Base-by-base conservation (phyloP, 306 rosid species). In the Psophocarpus tetragonolobus region DNA sequence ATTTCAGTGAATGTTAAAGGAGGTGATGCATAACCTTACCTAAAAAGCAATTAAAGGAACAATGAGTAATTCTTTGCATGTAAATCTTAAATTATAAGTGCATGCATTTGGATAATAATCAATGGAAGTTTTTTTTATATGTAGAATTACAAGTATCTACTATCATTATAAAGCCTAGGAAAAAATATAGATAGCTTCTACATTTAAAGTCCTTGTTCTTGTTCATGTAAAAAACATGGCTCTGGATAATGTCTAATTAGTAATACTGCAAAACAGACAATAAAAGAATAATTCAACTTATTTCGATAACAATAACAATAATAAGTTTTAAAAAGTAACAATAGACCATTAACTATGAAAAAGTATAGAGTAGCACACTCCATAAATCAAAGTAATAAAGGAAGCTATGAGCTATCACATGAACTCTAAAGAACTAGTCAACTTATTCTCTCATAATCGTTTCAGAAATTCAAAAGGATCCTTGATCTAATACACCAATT, bases 301-400 rank as follows among this genome's bases (percentile, higher is more conserved):
- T n/a, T n/a, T n/a, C 56, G 24, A 48, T 17, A 48, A 12, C 24
- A 18, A 50, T 17, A 50, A 50, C 12, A 50, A 17, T 8, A 50
- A 17, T 4, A 18, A 17, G 17, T 48, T 50, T 17, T 50, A 17
- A 17, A 50, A 50, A 11, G 24, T 18, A 18, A 50, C 9, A 50
- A 6, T 18, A 18, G 26, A 50, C 1, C 57, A 50, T 18, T 23
- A 50, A 50, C 26, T 45, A 7, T 17, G 26, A 53, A 53, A 70
- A 70, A 30, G 8, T 23, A 50, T 50, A 70, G 5, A 70, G 58
- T 32, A 71, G 33, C 33, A 51, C 50, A 13, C 8, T 10, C 2
- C 5, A 57, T 57, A 41, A 69, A 78, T 69, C 20, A 29, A 69
- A 69, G n/a, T n/a, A n/a, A 56, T 8, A 72, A 20, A 38, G 48